Evolutionary conservation across 257 asterid species (phyloP), one percentile per base, ranked within the genome.

Genomic region (Lavandula angustifolia): DNA sequence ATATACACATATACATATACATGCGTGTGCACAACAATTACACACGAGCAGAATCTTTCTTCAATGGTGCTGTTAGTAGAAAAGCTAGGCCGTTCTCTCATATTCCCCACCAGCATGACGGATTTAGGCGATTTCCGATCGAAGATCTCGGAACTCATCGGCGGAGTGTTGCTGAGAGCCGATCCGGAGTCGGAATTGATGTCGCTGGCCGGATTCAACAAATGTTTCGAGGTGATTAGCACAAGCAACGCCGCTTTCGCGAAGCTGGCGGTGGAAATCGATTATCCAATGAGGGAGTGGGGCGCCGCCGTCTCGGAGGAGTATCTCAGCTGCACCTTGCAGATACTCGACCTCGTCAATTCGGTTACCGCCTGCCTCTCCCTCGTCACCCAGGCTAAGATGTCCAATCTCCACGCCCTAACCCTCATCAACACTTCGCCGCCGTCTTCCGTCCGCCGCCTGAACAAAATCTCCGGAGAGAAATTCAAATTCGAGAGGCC

Each of bases 261-360:
- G 0, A 70, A 74, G 54, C 65, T 87, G 59, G 84, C 66, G 62
- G 77, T 74, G 38, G 81, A 79, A 52, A 51, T 85, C 40, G 91
- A 87, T 73, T 69, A 78, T 49, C 95, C 92, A 10, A 76, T 78
- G 78, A 64, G 12, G 33, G 71, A 42, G 63, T 87, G 88, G 97
- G 78, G 84, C 4, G 54, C 58, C 3, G 47, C 40, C 38, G 76
- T 75, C 54, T 64, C 78, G 3, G 81, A 83, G 10, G 84, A 79
- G 31, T 90, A 81, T 51, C 78, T 83, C 66, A 70, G 59, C 18
- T 75, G 79, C 73, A 79, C 69, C 66, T 60, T 84, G 43, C 72
- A 55, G 71, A 54, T 76, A 40, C 67, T 85, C 47, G 82, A 80
- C 52, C 46, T 80, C n/a, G 68, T 82, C 0, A 90, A 90, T 53